Evolutionary conservation across 257 asterid species (phyloP).

Genomic region (Galeopsis tetrahit): DNA sequence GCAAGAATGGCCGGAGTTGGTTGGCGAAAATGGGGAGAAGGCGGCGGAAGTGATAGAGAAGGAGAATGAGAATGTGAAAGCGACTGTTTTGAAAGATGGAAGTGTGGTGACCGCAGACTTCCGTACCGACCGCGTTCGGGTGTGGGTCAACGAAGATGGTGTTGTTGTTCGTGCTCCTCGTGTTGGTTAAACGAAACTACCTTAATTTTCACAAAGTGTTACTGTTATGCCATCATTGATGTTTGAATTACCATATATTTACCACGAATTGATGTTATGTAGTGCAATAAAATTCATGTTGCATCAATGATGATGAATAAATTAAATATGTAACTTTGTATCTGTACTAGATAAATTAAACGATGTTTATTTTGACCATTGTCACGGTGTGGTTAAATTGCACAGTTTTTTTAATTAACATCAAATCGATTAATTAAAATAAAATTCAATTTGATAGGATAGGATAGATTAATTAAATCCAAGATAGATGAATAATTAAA

Average conservation of each 20-base stretch:
- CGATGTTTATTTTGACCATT: too few relatives aligned
- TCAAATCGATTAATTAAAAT: too few relatives aligned
- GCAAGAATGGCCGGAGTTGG: slow-evolving; percentile 49
- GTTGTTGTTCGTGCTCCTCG: slow-evolving; percentile 40
- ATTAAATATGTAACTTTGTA: background rate
- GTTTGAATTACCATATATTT: background rate
- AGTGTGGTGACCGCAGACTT: slow-evolving; percentile 43
- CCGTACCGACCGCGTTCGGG: slow-evolving; percentile 62
- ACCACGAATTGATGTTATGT: too few relatives aligned
- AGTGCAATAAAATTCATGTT: background rate
- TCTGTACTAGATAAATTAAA: too few relatives aligned
- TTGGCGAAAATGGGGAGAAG: slow-evolving; percentile 31
- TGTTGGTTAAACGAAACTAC: slow-evolving; percentile 24
- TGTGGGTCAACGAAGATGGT: slow-evolving; percentile 40
- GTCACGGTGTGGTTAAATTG: too few relatives aligned
- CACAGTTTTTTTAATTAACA: too few relatives aligned
- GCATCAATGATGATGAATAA: background rate
- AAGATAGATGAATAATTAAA: too few relatives aligned
- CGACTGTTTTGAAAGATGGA: slow-evolving; percentile 50
- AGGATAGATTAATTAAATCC: too few relatives aligned
- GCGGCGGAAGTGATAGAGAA: slow-evolving; percentile 40
- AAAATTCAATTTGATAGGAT: too few relatives aligned
- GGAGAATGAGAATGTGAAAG: slow-evolving; percentile 39
- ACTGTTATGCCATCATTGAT: background rate
- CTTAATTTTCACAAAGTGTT: background rate